These are phyloP conservation scores for Pyrenophora tritici-repentis DNA, from an alignment of 2,329 filamentous ascomycete genomes.

Conservation along the genomic window DNA sequence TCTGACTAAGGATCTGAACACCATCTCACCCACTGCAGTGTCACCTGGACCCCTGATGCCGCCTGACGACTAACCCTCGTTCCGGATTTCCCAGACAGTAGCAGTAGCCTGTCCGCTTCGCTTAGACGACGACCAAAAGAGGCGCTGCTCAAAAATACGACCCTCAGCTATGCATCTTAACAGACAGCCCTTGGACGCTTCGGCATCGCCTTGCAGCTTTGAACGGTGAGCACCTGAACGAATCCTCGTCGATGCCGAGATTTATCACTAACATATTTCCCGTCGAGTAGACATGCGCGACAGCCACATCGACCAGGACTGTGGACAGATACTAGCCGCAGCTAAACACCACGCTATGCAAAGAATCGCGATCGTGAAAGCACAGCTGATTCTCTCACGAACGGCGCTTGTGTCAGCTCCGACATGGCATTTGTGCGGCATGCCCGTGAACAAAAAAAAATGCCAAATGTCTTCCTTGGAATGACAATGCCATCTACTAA, in stretches of 20 bases:
- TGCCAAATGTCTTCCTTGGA: too few species aligned
- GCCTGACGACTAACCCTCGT: slow-evolving; percentile 9
- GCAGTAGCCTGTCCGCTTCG: neutral
- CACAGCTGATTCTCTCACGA: too few species aligned
- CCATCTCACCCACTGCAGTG: slow-evolving; percentile 22
- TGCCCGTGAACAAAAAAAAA: too few species aligned
- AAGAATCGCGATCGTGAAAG: too few species aligned
- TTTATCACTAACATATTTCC: neutral
- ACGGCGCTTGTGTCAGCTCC: too few species aligned
- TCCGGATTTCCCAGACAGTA: slow-evolving; percentile 2
- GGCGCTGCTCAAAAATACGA: neutral
- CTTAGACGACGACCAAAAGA: neutral
- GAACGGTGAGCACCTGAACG: neutral
- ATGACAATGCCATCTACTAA: too few species aligned
- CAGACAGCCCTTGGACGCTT: neutral
- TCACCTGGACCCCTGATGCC: slow-evolving; percentile 22
- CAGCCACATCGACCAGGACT: neutral
- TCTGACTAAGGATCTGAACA: slow-evolving; percentile 31
- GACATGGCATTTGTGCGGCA: too few species aligned
- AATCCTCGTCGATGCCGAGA: neutral
- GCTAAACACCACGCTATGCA: too few species aligned
- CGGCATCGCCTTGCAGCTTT: slow-evolving; percentile 1
- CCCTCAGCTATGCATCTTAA: slow-evolving; percentile 3
- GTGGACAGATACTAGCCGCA: neutral
- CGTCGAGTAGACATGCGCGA: neutral